Evolutionary conservation across 208 protist species (phyloP).

Genomic region (Sergeia podlipaevii): DNA sequence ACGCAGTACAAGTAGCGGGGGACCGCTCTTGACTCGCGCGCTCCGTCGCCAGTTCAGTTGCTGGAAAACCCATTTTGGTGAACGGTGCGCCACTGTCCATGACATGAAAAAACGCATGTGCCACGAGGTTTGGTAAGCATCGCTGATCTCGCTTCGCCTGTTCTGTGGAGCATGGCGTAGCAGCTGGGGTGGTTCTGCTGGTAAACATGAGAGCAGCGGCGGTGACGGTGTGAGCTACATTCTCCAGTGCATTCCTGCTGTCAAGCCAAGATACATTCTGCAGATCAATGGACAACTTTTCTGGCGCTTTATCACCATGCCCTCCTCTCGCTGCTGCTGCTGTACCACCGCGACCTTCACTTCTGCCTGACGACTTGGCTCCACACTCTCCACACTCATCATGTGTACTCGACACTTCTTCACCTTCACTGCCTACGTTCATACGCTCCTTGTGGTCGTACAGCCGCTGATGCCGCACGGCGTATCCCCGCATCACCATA

Average conservation of each 20-base stretch:
- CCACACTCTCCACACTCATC: too few species aligned
- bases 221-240: neutral
- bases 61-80: neutral
- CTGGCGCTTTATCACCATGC: neutral
- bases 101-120: too few species aligned
- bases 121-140: neutral
- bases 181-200: neutral
- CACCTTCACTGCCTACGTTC: neutral
- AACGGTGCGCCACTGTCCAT: neutral
- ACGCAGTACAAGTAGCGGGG: neutral
- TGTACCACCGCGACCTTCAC: neutral
- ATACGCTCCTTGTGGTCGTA: neutral
- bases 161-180: neutral
- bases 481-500: constrained; percentile 7
- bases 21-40: neutral
- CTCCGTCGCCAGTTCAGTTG: neutral
- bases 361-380: too few species aligned
- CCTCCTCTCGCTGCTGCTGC: neutral
- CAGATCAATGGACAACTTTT: neutral
- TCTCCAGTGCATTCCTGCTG: neutral
- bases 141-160: too few species aligned
- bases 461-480: neutral
- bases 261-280: neutral
- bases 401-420: neutral
- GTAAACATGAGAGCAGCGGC: neutral